Evolutionary conservation across 164 flowering plant genomes (phyloP).

Genomic region (Pachysandra terminalis): DNA sequence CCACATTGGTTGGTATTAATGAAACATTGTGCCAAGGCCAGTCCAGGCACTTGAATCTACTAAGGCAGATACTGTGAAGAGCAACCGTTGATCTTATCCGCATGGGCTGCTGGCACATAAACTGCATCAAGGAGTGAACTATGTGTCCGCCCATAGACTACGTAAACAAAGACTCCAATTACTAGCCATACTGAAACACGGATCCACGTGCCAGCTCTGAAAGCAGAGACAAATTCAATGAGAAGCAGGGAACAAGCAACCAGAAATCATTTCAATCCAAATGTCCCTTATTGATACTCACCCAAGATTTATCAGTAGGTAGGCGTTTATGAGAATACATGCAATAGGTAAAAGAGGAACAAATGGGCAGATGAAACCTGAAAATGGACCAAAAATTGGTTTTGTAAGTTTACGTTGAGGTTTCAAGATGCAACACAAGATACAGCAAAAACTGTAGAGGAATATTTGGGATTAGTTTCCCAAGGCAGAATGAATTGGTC

Average conservation of each 20-base stretch:
- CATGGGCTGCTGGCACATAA: conserved; percentile 80
- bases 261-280: not conserved
- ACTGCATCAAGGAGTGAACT: conserved; percentile 73
- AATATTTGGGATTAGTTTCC: not conserved
- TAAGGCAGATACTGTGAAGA: conserved; percentile 34
- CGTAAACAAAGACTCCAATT: conserved; percentile 65
- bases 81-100: conserved; percentile 57
- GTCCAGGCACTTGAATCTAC: not conserved
- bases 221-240: conserved; percentile 3
- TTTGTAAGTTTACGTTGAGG: not conserved
- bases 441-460: not conserved
- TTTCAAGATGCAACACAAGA: conserved; percentile 1
- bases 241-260: not conserved
- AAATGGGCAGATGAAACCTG: conserved; percentile 96
- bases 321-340: conserved; percentile 82
- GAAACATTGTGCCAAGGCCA: not conserved
- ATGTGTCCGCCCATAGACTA: conserved; percentile 70
- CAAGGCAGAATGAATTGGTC: too few relatives aligned
- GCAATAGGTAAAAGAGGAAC: conserved; percentile 83
- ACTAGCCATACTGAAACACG: conserved; percentile 84
- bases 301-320: conserved; percentile 90
- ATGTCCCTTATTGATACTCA: conserved; percentile 27
- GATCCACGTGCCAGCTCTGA: conserved; percentile 75
- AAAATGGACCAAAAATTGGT: conserved; percentile 10
- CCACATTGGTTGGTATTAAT: not conserved